phyloP scores from a whole-genome alignment of 1,139 yeast genomes.

The Taphrina flavorubra region DNA sequence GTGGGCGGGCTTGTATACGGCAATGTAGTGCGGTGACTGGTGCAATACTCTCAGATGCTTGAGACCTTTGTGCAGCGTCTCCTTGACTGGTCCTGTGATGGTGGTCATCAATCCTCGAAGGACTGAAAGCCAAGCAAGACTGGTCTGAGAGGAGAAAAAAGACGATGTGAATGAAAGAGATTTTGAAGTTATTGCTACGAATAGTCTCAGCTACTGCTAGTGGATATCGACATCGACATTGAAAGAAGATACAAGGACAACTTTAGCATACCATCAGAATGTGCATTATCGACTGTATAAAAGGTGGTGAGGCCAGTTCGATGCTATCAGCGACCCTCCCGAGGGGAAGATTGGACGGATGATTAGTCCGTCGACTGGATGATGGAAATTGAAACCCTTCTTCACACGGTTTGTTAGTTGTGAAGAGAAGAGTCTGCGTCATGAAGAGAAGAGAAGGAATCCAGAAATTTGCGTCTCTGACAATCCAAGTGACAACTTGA shows the following conservation, averaged over 20 bases:
- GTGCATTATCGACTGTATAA: constrained; percentile 29
- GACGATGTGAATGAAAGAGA: neutral
- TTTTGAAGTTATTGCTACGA: constrained; percentile 1
- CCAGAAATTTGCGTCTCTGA: neutral
- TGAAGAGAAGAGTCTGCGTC: neutral
- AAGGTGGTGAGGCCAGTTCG: constrained; percentile 39
- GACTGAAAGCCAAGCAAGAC: no score
- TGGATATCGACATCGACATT: neutral
- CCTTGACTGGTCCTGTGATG: neutral
- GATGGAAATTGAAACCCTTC: constrained; percentile 21
- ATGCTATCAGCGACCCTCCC: constrained; percentile 28
- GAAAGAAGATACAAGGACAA: constrained; percentile 10
- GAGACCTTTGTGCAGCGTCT: neutral
- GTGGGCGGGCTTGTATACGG: constrained; percentile 31
- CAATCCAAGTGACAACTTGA: neutral
- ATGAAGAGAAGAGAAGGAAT: neutral
- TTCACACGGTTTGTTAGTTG: constrained; percentile 27
- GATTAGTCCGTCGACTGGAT: constrained; percentile 37
- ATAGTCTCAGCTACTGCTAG: constrained; percentile 20
- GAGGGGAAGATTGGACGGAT: constrained; percentile 23
- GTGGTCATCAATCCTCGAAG: neutral
- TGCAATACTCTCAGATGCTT: constrained; percentile 13
- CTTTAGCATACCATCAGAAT: constrained; percentile 29
- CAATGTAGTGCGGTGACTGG: constrained; percentile 21
- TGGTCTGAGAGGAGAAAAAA: no score